A percentile compares a stretch with the other conserved stretches of the same genome.
Evolutionary conservation across 1,284 basidiomycete genomes (phyloP).

Genomic region (Rhodofomes roseus): DNA sequence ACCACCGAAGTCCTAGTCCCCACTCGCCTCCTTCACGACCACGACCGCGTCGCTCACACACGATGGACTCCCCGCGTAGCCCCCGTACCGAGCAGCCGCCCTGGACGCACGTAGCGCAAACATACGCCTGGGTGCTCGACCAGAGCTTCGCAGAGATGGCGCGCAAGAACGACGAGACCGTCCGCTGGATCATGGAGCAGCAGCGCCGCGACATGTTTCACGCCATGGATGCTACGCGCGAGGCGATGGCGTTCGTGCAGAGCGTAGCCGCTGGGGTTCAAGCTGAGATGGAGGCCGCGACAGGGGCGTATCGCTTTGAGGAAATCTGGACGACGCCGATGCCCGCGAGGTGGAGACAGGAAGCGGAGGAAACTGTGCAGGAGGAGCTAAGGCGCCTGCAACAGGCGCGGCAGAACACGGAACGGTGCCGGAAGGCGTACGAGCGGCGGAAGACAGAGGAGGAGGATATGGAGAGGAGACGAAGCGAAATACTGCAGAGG

Average conservation of each 20-base stretch:
- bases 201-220: conserved; percentile 34
- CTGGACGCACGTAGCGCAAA: conserved; percentile 40
- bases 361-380: conserved; percentile 31
- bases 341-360: conserved; percentile 22
- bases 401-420: conserved; percentile 24
- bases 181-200: conserved; percentile 55
- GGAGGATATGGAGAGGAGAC: conserved; percentile 20
- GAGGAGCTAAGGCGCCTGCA: conserved; percentile 31
- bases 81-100: conserved; percentile 17
- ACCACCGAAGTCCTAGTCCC: background rate
- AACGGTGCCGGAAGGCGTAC: conserved; percentile 35
- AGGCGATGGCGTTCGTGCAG: conserved; percentile 42
- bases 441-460: conserved; percentile 26
- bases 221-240: background rate
- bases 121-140: conserved; percentile 53
- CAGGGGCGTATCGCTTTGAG: conserved; percentile 30
- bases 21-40: background rate
- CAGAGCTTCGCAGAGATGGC: conserved; percentile 43
- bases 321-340: conserved; percentile 45
- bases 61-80: conserved; percentile 7
- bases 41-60: background rate
- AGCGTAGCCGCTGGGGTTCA: conserved; percentile 39
- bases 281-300: background rate
- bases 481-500: conserved; percentile 35
- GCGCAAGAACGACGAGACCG: conserved; percentile 46